Percentiles rank a stretch among this genome's conserved stretches.
Conservation (phyloP, 176 grass and related monocot genomes). For the Zizania latifolia region DNA sequence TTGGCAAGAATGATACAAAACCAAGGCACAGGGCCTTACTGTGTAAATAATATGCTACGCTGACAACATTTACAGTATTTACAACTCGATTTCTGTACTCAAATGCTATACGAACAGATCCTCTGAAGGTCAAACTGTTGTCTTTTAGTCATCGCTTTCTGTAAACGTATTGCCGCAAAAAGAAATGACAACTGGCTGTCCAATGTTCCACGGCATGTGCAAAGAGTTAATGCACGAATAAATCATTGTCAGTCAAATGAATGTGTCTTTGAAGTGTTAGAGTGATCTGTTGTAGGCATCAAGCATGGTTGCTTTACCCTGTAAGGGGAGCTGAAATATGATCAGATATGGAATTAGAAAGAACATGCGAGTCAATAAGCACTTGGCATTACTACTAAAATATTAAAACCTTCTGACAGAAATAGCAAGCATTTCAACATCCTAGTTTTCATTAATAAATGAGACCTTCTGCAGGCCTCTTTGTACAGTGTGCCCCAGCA, state of each 20-base stretch:
- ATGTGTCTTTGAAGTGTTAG: slow-evolving; percentile 32
- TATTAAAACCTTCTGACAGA: not conserved
- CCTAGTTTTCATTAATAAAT: slow-evolving; percentile 24
- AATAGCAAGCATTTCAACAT: slow-evolving; percentile 17
- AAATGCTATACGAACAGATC: slow-evolving; percentile 21
- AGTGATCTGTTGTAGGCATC: slow-evolving; percentile 64
- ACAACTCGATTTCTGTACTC: slow-evolving; percentile 7
- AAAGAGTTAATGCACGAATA: slow-evolving; percentile 23
- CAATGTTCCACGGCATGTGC: slow-evolving; percentile 16
- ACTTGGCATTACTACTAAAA: slow-evolving; percentile 5
- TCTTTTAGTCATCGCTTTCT: slow-evolving; percentile 13
- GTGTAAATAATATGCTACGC: slow-evolving; percentile 40
- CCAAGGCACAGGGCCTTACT: slow-evolving; percentile 17
- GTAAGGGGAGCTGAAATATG: slow-evolving; percentile 44
- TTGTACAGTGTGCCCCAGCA: too few species aligned
- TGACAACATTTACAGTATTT: slow-evolving; percentile 50
- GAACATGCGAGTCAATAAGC: not conserved
- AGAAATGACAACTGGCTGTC: slow-evolving; percentile 32
- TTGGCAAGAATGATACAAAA: slow-evolving; percentile 43
- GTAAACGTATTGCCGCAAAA: not conserved
- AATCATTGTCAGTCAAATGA: slow-evolving; percentile 41
- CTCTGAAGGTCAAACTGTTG: not conserved
- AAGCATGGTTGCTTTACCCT: slow-evolving; percentile 74
- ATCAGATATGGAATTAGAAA: slow-evolving; percentile 29
- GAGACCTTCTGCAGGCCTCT: too few species aligned